phyloP scores from a whole-genome alignment of 2,329 filamentous ascomycete genomes.

The Thelonectria rubi region DNA sequence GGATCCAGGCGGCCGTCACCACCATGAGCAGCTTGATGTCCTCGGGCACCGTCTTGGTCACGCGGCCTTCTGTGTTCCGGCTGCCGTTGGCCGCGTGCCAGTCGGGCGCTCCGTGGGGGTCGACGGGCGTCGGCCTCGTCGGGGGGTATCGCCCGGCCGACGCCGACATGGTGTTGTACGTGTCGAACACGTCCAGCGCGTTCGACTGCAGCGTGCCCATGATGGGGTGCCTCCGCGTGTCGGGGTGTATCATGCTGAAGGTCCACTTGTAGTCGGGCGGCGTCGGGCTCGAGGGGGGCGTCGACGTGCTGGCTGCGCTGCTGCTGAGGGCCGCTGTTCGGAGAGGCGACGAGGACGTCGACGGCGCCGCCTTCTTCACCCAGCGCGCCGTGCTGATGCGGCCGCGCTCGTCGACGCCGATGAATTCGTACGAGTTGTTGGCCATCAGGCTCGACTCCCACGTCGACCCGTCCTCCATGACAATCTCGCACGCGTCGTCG shows the following conservation, averaged over 20 bases:
- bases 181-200: constrained; percentile 74
- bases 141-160: constrained; percentile 60
- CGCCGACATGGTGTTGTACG: constrained; percentile 67
- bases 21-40: constrained; percentile 51
- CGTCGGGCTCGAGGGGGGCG: constrained; percentile 37
- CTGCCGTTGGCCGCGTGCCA: constrained; percentile 33
- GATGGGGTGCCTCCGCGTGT: constrained; percentile 75
- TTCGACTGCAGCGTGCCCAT: constrained; percentile 72
- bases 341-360: constrained; percentile 31
- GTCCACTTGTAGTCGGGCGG: constrained; percentile 68
- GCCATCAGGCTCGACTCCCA: constrained; percentile 64
- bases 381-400: constrained; percentile 71
- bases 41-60: constrained; percentile 44
- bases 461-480: constrained; percentile 68
- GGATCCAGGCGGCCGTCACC: constrained; percentile 51
- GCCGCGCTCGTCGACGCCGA: constrained; percentile 66
- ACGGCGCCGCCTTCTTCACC: constrained; percentile 61
- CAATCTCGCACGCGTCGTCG: constrained; percentile 69
- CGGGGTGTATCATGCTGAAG: constrained; percentile 79
- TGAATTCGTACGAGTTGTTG: constrained; percentile 73
- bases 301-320: constrained; percentile 28
- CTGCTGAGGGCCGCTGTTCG: constrained; percentile 21
- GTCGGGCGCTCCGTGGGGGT: constrained; percentile 33
- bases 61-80: constrained; percentile 41
- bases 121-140: constrained; percentile 47